phyloP scores from a whole-genome alignment of 169 alveolate species.

The Eimeria acervulina region DNA sequence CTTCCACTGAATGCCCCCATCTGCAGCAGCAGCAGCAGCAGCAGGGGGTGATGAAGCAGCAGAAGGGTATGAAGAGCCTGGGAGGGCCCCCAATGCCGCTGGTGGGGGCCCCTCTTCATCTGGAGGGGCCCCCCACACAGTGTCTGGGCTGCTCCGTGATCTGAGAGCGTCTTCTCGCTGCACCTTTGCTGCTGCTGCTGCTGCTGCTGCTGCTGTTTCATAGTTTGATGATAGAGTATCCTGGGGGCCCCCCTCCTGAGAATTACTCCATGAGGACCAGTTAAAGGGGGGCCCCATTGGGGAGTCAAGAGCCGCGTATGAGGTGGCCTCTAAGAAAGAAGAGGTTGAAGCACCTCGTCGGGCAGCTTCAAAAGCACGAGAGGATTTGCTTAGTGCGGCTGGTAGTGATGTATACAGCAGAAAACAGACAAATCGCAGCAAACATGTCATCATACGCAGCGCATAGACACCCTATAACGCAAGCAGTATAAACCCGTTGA shows the following conservation, averaged over 20 bases:
- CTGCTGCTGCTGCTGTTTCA: not conserved
- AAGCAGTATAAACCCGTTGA: too few species aligned
- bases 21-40: conserved; percentile 31
- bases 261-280: not conserved
- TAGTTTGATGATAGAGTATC: too few species aligned
- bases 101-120: not conserved
- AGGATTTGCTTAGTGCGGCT: too few species aligned
- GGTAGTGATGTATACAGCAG: too few species aligned
- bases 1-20: not conserved
- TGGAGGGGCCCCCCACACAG: conserved; percentile 26
- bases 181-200: not conserved
- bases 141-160: too few species aligned
- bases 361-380: too few species aligned
- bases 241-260: not conserved
- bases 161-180: too few species aligned
- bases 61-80: not conserved
- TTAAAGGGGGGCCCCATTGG: not conserved
- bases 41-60: not conserved
- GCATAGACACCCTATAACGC: too few species aligned
- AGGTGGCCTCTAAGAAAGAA: not conserved
- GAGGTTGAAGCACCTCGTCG: too few species aligned
- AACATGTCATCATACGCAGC: too few species aligned
- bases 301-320: not conserved
- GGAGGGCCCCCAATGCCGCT: not conserved
- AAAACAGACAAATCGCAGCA: too few species aligned